A percentile compares a stretch with the other conserved stretches of the same genome.
phyloP scores from a whole-genome alignment of 2,329 filamentous ascomycete species.

The Daldinia sp. region DNA sequence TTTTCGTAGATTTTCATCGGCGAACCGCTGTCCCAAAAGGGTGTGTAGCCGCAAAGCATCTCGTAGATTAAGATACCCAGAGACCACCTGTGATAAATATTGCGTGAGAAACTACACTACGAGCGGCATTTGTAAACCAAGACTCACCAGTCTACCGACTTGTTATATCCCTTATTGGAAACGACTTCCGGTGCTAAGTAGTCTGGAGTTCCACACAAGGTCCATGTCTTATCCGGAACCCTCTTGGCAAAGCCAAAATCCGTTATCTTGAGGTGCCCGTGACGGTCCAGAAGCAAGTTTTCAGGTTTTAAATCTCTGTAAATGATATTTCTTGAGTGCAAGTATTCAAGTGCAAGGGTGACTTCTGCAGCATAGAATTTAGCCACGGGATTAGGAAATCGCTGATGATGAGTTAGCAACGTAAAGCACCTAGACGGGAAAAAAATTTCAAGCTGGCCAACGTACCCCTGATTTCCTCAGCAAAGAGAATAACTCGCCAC shows the following conservation, averaged over 20 bases:
- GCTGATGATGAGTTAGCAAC: constrained; percentile 61
- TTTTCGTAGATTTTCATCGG: constrained; percentile 99
- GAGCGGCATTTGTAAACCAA: constrained; percentile 23
- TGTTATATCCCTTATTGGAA: constrained; percentile 99
- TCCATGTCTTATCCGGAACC: constrained; percentile 99
- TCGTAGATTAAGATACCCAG: constrained; percentile 98
- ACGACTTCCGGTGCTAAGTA: constrained; percentile 98
- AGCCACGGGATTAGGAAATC: constrained; percentile 97
- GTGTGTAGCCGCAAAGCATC: constrained; percentile 98
- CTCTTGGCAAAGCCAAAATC: constrained; percentile 99
- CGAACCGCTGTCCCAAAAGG: constrained; percentile 97
- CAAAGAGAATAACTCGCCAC: constrained; percentile 94
- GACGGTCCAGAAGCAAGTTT: constrained; percentile 88
- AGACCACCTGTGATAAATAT: constrained; percentile 77
- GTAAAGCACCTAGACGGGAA: not conserved
- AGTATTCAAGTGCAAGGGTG: constrained; percentile 91
- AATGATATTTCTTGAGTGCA: constrained; percentile 95
- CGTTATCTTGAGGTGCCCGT: constrained; percentile 95
- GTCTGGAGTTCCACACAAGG: constrained; percentile 94
- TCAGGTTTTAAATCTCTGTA: constrained; percentile 98
- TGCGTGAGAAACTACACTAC: constrained; percentile 11
- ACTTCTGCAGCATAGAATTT: constrained; percentile 99
- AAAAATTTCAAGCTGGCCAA: constrained; percentile 31
- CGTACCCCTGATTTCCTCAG: constrained; percentile 89
- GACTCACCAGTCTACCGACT: constrained; percentile 95